Evolutionary conservation across 805 yeast genomes (phyloP).

Genomic region (Candida schatavii): DNA sequence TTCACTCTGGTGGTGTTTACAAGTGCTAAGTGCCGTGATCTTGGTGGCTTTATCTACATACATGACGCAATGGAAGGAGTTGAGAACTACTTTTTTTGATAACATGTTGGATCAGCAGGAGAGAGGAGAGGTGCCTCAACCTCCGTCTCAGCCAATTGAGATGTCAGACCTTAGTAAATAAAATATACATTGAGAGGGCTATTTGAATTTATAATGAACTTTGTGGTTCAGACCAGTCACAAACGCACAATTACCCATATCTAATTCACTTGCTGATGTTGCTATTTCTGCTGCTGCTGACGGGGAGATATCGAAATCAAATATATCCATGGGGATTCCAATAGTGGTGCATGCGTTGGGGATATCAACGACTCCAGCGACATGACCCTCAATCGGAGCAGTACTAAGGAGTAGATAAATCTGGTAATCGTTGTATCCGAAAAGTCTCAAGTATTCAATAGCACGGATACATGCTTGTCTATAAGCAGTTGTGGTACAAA

Average conservation of each 20-base stretch:
- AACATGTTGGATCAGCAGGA: conserved; percentile 65
- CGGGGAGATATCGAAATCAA: conserved; percentile 47
- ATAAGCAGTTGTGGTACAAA: conserved; percentile 50
- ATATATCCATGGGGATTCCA: conserved; percentile 51
- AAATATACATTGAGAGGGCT: not conserved
- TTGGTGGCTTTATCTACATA: conserved; percentile 84
- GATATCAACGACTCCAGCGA: conserved; percentile 52
- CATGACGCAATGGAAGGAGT: conserved; percentile 88
- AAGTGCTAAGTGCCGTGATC: conserved; percentile 60
- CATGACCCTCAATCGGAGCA: conserved; percentile 52
- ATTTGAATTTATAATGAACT: conserved; percentile 12
- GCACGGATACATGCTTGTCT: conserved; percentile 48
- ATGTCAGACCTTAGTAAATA: conserved; percentile 14
- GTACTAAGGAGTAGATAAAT: conserved; percentile 42
- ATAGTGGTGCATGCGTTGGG: conserved; percentile 53
- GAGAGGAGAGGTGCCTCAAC: conserved; percentile 32
- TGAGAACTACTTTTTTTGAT: conserved; percentile 86
- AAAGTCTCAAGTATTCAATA: conserved; percentile 48
- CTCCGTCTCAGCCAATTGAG: conserved; percentile 15
- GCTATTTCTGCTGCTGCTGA: conserved; percentile 23
- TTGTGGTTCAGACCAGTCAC: conserved; percentile 14
- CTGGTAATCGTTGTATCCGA: conserved; percentile 51
- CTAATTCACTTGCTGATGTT: no score
- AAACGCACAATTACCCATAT: conserved; percentile 42
- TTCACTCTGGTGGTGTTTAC: conserved; percentile 83